Evolutionary conservation across 768 basidiomycete genomes (phyloP), one percentile per base, ranked within the genome.

Genomic region (Boletellus ananas): DNA sequence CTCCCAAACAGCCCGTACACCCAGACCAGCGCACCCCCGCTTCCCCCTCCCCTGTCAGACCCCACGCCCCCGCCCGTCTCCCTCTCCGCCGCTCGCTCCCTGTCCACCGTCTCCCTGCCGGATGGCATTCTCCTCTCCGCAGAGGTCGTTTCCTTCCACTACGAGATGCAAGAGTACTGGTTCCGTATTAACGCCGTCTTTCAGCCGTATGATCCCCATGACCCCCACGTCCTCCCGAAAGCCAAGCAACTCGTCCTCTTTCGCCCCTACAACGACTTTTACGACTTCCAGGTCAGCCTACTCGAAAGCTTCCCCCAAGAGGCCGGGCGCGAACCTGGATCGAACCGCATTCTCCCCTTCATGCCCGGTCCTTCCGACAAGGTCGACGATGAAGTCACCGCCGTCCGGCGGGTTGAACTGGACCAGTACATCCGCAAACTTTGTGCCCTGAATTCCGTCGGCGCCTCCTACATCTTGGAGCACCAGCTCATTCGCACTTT

Each of bases 211-310:
- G 78, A 78, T 52, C 74, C 75, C 9, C 72, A 79, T 16, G 84
- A 80, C 40, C 77, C 79, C 47, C 70, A 67, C 25, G 60, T 68
- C 14, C 77, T 85, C 25, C 86, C 88, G 5, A 76, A 78, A 11
- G 81, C 88, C 12, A 85, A 81, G 58, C 82, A 86, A 31, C 83
- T 98, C 49, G 83, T 93, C 57, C 77, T 98, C 38, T 99, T 95
- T 73, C 82, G 96, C 44, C 84, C 90, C 21, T 99, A 99, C 76
- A 90, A 94, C 61, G 95, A 99, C 69, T 99, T 99, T 69, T 97
- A 95, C 71, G 90, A 94, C 61, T 97, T 97, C 69, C 96, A 99
- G 64, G 87, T 96, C 49, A 74, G 80, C 5, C 79, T 99, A 20
- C 80, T 98, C 54, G 81, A 93, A 40, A 76, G 79, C 0, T 97